Conservation (phyloP, 768 basidiomycete species). For the Tulasnella sp. region DNA sequence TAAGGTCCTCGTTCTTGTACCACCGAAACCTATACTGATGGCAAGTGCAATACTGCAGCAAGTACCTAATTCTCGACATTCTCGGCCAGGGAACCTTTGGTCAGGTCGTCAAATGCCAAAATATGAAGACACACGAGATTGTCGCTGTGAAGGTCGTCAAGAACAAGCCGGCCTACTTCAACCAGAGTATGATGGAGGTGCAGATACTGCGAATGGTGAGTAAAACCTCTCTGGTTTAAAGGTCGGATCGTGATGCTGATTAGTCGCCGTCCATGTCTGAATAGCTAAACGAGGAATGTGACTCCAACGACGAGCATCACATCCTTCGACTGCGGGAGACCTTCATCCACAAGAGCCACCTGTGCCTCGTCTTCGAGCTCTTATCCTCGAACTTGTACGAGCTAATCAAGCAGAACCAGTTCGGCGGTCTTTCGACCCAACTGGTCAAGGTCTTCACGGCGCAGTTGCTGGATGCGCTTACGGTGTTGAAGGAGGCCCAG, state of each 20-base stretch:
- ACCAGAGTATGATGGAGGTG: conserved; percentile 99
- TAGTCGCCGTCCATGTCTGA: not conserved
- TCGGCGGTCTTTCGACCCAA: conserved; percentile 93
- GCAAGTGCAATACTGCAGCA: conserved; percentile 36
- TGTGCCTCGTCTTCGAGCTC: conserved; percentile 97
- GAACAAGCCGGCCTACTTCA: conserved; percentile 99
- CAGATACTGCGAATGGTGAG: conserved; percentile 92
- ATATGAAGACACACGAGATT: conserved; percentile 98
- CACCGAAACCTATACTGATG: conserved; percentile 13
- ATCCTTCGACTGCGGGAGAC: conserved; percentile 92
- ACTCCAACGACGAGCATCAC: conserved; percentile 93
- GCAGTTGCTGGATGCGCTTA: conserved; percentile 87
- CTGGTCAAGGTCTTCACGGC: conserved; percentile 98
- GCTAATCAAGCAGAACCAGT: conserved; percentile 99
- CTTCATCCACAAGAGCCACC: conserved; percentile 93
- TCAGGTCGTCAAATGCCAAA: conserved; percentile 99
- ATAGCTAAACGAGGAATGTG: conserved; percentile 89
- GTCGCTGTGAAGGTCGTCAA: conserved; percentile 99
- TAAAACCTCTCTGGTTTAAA: conserved; percentile 28
- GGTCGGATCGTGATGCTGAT: not conserved
- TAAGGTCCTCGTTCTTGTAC: conserved; percentile 42
- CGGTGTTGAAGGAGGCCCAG: conserved; percentile 89
- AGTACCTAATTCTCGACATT: conserved; percentile 96
- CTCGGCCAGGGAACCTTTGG: conserved; percentile 99
- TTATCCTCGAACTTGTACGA: conserved; percentile 97